Evolutionary conservation across 108 stramenopile species (phyloP).

Genomic region (Nitzschia putrida): DNA sequence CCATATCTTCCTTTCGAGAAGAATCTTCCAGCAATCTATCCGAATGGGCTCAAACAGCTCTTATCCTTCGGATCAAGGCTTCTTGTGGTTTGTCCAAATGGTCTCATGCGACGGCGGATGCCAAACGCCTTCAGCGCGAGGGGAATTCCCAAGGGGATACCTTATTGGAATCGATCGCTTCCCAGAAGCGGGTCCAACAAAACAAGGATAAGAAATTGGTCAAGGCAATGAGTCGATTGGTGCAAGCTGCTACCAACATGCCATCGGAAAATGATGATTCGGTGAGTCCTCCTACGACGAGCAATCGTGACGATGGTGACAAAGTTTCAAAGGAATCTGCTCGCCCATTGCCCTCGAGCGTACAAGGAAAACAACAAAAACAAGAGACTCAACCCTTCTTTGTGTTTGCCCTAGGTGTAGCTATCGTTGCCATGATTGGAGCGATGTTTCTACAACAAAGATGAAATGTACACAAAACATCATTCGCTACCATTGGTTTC

Average conservation of each 20-base stretch:
- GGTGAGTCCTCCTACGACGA: too few species aligned
- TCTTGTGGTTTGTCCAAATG: conserved; percentile 38
- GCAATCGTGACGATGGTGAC: too few species aligned
- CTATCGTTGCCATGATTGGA: too few species aligned
- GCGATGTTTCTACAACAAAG: too few species aligned
- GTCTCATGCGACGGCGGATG: conserved; percentile 36
- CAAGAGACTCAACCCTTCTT: too few species aligned
- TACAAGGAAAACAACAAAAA: too few species aligned
- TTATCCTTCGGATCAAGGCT: conserved; percentile 39
- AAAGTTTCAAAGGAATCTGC: too few species aligned
- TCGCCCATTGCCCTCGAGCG: too few species aligned
- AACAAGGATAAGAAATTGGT: conserved; percentile 57
- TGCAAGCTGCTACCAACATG: conserved; percentile 47
- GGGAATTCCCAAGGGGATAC: conserved; percentile 25
- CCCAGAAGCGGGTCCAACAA: conserved; percentile 8
- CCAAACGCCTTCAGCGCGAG: conserved; percentile 22
- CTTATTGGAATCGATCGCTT: conserved; percentile 18
- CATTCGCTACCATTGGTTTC: too few species aligned
- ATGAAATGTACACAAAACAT: too few species aligned
- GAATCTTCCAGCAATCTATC: neutral
- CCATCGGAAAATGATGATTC: neutral
- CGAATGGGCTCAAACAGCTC: conserved; percentile 27
- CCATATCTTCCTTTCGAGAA: conserved; percentile 18
- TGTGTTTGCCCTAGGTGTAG: too few species aligned
- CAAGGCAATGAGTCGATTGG: conserved; percentile 58